Conservation (phyloP, 78 protist species). For the Speleostelium caveatum region DNA sequence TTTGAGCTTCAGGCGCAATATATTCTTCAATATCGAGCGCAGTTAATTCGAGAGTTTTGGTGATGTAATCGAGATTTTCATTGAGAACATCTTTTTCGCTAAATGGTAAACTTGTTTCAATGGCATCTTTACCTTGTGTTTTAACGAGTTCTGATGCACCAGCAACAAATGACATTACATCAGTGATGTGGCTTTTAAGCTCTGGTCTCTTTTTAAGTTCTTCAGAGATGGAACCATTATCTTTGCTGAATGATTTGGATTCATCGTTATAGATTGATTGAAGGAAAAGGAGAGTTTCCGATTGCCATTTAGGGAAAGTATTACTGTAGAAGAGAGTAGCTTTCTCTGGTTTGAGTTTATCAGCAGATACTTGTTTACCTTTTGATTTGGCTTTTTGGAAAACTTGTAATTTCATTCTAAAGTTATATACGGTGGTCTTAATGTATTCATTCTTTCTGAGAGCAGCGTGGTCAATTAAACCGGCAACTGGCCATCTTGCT, state of each 20-base stretch:
- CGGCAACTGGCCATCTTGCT: slow-evolving; percentile 75
- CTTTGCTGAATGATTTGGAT: slow-evolving; percentile 41
- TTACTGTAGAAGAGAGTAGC: slow-evolving; percentile 39
- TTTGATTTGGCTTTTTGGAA: slow-evolving; percentile 59
- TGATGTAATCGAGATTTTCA: slow-evolving; percentile 43
- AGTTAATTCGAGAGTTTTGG: slow-evolving; percentile 53
- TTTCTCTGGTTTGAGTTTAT: slow-evolving; percentile 42
- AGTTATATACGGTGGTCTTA: slow-evolving; percentile 11
- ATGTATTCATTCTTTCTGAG: slow-evolving; percentile 66
- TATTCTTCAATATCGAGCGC: slow-evolving; percentile 34
- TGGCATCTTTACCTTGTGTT: slow-evolving; percentile 41
- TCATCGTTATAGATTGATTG: slow-evolving; percentile 25
- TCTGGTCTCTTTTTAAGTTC: slow-evolving; percentile 33
- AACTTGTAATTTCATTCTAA: slow-evolving; percentile 30
- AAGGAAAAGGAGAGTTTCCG: slow-evolving; percentile 23
- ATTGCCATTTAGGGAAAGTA: slow-evolving; percentile 69
- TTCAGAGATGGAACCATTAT: slow-evolving; percentile 24
- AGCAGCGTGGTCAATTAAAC: slow-evolving; percentile 40
- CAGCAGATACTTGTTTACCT: slow-evolving; percentile 28
- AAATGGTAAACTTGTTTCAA: slow-evolving; percentile 37
- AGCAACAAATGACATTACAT: slow-evolving; percentile 52
- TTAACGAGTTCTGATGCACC: slow-evolving; percentile 3
- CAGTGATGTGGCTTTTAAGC: slow-evolving; percentile 18
- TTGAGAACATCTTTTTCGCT: slow-evolving; percentile 34
- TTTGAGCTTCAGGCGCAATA: no score